Base-by-base conservation (phyloP, 1,284 basidiomycete genomes). In the Afroboletus lepidellus region DNA sequence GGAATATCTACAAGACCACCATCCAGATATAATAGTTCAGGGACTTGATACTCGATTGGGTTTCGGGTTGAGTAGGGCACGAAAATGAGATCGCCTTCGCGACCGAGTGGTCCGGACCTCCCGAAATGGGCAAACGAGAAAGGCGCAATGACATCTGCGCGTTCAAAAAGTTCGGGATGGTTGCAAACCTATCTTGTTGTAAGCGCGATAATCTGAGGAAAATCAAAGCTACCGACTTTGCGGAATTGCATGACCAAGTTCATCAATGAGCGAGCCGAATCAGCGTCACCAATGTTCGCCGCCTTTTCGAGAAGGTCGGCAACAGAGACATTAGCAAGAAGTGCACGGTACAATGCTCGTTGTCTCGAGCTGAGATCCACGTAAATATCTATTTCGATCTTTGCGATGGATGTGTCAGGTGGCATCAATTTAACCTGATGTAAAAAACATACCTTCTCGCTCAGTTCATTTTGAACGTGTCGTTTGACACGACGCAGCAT, bases 231-330 rank as follows among this genome's bases (percentile, higher is more conserved):
- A 3, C 69, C 37, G 45, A 88, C 91, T 78, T 99, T 99, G 60
- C 97, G 88, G 80, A 99, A 99, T 72, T 99, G 97, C 97, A 99
- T 99, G 58, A 99, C 96, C 57, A 99, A 80, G 73, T 99, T 99
- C 96, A 99, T 98, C 52, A 99, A 77, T 21, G 93, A 93, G 55
- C 92, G 85, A 45, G 94, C 90, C 36, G 91, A 92, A 60, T 94
- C 92, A 25, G 86, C 91, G 64, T 98, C 93, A 29, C 90, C 85
- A 53, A 92, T 82, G 59, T 90, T 92, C 20, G 90, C 87, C 13
- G 96, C 95, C 69, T 96, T 94, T 64, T 92, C 91, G 53, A 99
- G 78, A 36, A 99, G 83, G 66, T 99, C 97, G 15, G 93, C 85
- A 47, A 99, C 89, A 43, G 96, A 98, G 34, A 98, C 93, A 65